Evolutionary conservation across 768 basidiomycete genomes (phyloP).

Genomic region (Podaxis sp.): DNA sequence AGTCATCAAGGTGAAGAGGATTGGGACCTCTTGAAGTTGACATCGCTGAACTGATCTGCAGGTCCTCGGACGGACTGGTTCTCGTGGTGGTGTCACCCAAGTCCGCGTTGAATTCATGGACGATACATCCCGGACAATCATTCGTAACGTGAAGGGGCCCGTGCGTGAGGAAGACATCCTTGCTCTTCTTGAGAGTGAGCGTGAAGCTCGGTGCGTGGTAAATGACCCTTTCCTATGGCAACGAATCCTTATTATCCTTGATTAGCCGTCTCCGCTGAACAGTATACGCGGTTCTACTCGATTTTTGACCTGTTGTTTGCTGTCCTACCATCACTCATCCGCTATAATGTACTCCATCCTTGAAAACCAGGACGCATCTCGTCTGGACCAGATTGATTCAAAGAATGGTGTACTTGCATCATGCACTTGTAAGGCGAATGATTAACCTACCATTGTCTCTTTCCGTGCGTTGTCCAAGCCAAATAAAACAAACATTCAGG

Average conservation of each 20-base stretch:
- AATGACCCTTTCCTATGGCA: background rate
- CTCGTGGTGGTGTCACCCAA: slow-evolving; percentile 98
- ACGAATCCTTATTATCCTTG: background rate
- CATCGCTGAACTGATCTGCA: slow-evolving; percentile 25
- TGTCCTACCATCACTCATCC: slow-evolving; percentile 1
- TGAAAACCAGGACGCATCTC: background rate
- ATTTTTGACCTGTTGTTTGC: background rate
- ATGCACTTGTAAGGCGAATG: background rate
- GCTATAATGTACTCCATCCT: slow-evolving; percentile 12
- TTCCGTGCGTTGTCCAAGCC: background rate
- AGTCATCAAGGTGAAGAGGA: slow-evolving; percentile 78
- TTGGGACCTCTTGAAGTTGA: slow-evolving; percentile 3
- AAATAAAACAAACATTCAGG: background rate
- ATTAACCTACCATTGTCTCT: background rate
- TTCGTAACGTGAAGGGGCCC: slow-evolving; percentile 98
- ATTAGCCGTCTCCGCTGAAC: slow-evolving; percentile 36
- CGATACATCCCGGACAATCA: slow-evolving; percentile 91
- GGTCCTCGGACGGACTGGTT: slow-evolving; percentile 98
- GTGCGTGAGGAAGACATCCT: slow-evolving; percentile 95
- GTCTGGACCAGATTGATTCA: background rate
- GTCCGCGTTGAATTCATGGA: slow-evolving; percentile 99
- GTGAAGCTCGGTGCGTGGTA: slow-evolving; percentile 90
- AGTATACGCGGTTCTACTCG: background rate
- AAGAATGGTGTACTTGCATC: background rate
- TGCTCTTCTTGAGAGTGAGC: slow-evolving; percentile 94